Evolutionary conservation across 495 filamentous ascomycete genomes (phyloP).

Genomic region (Eremomyces bilateralis): DNA sequence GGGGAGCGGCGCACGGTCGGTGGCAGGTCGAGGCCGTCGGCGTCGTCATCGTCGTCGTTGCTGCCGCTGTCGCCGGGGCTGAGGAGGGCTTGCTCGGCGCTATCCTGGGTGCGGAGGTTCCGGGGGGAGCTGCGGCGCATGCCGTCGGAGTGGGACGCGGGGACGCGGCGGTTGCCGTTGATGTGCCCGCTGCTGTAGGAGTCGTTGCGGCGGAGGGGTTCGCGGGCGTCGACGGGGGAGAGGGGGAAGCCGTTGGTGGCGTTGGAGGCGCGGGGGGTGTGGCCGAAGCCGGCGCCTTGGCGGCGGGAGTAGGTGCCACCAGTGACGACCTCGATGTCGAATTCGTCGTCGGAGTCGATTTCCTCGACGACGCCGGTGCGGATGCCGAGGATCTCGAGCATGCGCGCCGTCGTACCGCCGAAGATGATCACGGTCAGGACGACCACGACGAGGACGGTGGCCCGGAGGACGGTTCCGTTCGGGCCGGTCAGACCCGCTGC

Average conservation of each 20-base stretch:
- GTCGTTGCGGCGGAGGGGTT: neutral
- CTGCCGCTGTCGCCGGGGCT: slow-evolving; percentile 32
- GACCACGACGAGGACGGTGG: slow-evolving; percentile 89
- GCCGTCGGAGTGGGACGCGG: too few species aligned
- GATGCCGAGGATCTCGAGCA: slow-evolving; percentile 91
- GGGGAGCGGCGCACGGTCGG: slow-evolving; percentile 15
- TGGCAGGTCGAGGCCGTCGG: slow-evolving; percentile 27
- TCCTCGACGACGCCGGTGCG: slow-evolving; percentile 91
- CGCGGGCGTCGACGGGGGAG: slow-evolving; percentile 19
- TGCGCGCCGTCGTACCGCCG: slow-evolving; percentile 91
- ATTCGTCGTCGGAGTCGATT: slow-evolving; percentile 91
- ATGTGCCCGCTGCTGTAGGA: slow-evolving; percentile 6
- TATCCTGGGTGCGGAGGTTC: slow-evolving; percentile 20
- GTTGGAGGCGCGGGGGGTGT: slow-evolving; percentile 40
- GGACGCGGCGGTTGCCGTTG: slow-evolving; percentile 23
- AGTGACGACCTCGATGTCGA: slow-evolving; percentile 76
- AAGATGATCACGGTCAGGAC: slow-evolving; percentile 97
- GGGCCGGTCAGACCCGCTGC: slow-evolving; percentile 68
- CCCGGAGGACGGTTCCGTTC: slow-evolving; percentile 58
- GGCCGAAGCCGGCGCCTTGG: slow-evolving; percentile 43
- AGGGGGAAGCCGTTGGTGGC: slow-evolving; percentile 34
- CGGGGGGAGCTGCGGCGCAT: slow-evolving; percentile 28
- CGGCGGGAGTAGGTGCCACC: slow-evolving; percentile 43
- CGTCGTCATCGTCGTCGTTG: slow-evolving; percentile 32
- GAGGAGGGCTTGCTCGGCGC: slow-evolving; percentile 47